Conservation (phyloP, 2,329 filamentous ascomycete genomes). For the Exserohilum turcica region DNA sequence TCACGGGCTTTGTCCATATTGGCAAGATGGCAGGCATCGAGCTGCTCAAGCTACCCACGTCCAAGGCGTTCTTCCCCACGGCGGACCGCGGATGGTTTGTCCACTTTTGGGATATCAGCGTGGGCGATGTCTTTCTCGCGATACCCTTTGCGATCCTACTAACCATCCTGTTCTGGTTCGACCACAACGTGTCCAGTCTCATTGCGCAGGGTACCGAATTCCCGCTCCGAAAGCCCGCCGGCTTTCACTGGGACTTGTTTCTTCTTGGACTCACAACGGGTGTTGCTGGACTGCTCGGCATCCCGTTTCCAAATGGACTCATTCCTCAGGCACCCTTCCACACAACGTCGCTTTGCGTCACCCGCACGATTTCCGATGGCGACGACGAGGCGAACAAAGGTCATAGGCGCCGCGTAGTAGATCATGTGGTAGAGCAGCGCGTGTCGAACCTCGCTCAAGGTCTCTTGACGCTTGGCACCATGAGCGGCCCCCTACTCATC, state of each 20-base stretch:
- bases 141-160: slow-evolving; percentile 85
- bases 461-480: slow-evolving; percentile 60
- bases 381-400: slow-evolving; percentile 52
- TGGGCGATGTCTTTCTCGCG: slow-evolving; percentile 77
- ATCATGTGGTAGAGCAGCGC: slow-evolving; percentile 61
- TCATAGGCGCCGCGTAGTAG: slow-evolving; percentile 50
- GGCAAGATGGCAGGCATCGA: slow-evolving; percentile 76
- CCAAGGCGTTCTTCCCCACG: slow-evolving; percentile 79
- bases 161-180: slow-evolving; percentile 87
- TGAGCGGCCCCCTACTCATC: slow-evolving; percentile 61
- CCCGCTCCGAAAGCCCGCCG: slow-evolving; percentile 62
- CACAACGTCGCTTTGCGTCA: slow-evolving; percentile 58
- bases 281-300: slow-evolving; percentile 60
- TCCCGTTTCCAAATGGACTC: slow-evolving; percentile 63
- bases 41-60: slow-evolving; percentile 74
- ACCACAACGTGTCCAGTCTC: slow-evolving; percentile 72
- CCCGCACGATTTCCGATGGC: slow-evolving; percentile 46
- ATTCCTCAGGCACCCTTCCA: slow-evolving; percentile 66
- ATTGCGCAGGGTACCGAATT: slow-evolving; percentile 62
- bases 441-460: slow-evolving; percentile 62
- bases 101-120: slow-evolving; percentile 76
- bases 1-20: slow-evolving; percentile 86
- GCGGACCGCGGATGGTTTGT: slow-evolving; percentile 75
- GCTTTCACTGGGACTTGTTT: slow-evolving; percentile 67
- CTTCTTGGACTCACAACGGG: slow-evolving; percentile 62